Percentiles rank a stretch among this genome's conserved stretches.
phyloP scores from a whole-genome alignment of 208 protist species.

The Trypanosoma congolense region DNA sequence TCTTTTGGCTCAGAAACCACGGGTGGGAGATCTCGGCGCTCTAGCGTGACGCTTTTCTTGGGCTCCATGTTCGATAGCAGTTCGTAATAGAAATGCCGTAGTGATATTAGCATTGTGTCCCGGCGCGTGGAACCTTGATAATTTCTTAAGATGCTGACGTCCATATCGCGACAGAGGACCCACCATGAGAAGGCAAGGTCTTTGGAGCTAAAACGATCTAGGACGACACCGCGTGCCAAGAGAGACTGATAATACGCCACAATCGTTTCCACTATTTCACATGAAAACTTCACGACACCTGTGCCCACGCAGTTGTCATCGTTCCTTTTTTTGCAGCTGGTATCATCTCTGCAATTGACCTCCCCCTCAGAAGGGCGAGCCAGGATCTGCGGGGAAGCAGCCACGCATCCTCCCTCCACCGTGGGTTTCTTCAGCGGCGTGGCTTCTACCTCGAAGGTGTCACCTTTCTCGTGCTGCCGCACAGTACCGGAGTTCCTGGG shows the following conservation, averaged over 20 bases:
- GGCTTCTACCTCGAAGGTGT: constrained; percentile 6
- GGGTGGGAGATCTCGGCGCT: not conserved
- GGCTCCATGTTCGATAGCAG: constrained; percentile 29
- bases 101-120: constrained; percentile 62
- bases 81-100: constrained; percentile 72
- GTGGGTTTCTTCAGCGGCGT: constrained; percentile 11
- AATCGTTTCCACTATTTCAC: constrained; percentile 35
- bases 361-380: not conserved
- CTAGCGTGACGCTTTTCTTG: constrained; percentile 12
- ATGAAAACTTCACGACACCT: constrained; percentile 20
- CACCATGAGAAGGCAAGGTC: constrained; percentile 79
- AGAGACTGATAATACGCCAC: constrained; percentile 74
- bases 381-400: constrained; percentile 11
- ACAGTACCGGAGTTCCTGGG: not conserved
- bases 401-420: not conserved
- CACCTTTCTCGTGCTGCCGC: not conserved
- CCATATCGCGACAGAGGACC: constrained; percentile 78
- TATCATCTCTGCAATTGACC: not conserved
- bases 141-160: constrained; percentile 42
- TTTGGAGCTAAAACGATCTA: constrained; percentile 81
- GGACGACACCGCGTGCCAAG: constrained; percentile 65
- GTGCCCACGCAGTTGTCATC: not conserved
- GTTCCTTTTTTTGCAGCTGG: not conserved
- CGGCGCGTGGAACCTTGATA: constrained; percentile 38
- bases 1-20: constrained; percentile 5